Base-by-base conservation (phyloP, 2,329 filamentous ascomycete genomes). In the Chaetomiaceae sp. region DNA sequence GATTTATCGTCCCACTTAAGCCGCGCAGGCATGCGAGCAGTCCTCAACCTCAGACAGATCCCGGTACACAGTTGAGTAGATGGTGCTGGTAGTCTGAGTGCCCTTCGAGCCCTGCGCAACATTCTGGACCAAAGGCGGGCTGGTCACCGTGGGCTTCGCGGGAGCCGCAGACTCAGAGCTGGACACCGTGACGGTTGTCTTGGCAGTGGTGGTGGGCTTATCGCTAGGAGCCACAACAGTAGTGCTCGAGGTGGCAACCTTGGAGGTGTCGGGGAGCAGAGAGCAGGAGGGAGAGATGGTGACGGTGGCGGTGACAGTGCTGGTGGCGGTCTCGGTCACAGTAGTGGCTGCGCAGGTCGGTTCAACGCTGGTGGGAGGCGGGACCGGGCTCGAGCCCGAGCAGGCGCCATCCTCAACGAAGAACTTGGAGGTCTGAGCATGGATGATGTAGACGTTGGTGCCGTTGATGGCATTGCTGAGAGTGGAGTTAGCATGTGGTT, bases 401-500 rank as follows among this genome's bases (percentile, higher is more conserved):
- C 70, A 72, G 56, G 57, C 50, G 40, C 59, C 61, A 49, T 64
- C 64, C 47, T 58, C 39, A 57, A 74, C 59, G 55, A 56, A 68
- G 64, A 74, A 74, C 54, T 68, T 68, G 43, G 65, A 63, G 23
- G 70, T 69, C 64, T 74, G 71, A 6, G 72, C 68, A 59, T 73
- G 70, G 63, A 74, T 74, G 47, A 73, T 65, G 59, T 71, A 74
- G 58, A 72, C 67, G 61, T 74, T 74, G 59, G 71, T 73, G 58
- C 71, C 72, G 65, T 74, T 73, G 65, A 74, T 72, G 58, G 69
- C 71, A 59, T 72, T 74, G 63, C 65, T 67, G 40, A 3, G 6
- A 6, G 43, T 8, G 11, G 23, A 39, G 47, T 48, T 27, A 14
- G 39, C 8, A 20, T 52, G 14, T 19, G 23, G 19, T 15, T 23